These are phyloP conservation scores for Trichoderma harzianum DNA, from an alignment of 2,329 filamentous ascomycete genomes.

Conservation along the genomic window DNA sequence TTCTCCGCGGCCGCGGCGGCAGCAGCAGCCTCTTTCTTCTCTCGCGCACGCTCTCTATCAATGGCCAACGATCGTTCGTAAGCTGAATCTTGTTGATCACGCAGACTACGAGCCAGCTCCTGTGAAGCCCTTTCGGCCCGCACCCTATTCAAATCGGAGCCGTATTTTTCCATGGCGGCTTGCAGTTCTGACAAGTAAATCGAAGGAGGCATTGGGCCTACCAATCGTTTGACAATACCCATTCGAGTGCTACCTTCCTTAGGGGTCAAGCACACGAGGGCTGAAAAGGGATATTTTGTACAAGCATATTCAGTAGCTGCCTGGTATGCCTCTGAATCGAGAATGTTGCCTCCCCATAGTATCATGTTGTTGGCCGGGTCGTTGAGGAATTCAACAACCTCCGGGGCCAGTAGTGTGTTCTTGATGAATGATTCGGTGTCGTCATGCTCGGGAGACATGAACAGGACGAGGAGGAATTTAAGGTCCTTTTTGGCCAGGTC, in stretches of 20 bases:
- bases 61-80: conserved; percentile 89
- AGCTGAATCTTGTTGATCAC: conserved; percentile 86
- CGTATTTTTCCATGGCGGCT: conserved; percentile 69
- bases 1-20: conserved; percentile 66
- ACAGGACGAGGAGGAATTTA: conserved; percentile 84
- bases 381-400: conserved; percentile 71
- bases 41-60: conserved; percentile 79
- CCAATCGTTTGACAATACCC: conserved; percentile 79
- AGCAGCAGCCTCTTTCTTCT: conserved; percentile 71
- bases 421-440: conserved; percentile 79
- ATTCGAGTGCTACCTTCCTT: conserved; percentile 81
- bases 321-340: conserved; percentile 92
- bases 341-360: conserved; percentile 88
- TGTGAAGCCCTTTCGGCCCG: conserved; percentile 77
- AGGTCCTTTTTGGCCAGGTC: conserved; percentile 87
- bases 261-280: conserved; percentile 81
- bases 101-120: conserved; percentile 72
- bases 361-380: conserved; percentile 75
- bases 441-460: conserved; percentile 91
- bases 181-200: conserved; percentile 76
- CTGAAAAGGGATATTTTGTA: conserved; percentile 89
- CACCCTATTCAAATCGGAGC: conserved; percentile 69
- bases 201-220: conserved; percentile 65
- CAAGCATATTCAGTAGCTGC: conserved; percentile 82
- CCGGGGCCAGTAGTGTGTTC: conserved; percentile 74